phyloP scores from a whole-genome alignment of 2,329 filamentous ascomycete genomes.

The Lomentospora prolificans region DNA sequence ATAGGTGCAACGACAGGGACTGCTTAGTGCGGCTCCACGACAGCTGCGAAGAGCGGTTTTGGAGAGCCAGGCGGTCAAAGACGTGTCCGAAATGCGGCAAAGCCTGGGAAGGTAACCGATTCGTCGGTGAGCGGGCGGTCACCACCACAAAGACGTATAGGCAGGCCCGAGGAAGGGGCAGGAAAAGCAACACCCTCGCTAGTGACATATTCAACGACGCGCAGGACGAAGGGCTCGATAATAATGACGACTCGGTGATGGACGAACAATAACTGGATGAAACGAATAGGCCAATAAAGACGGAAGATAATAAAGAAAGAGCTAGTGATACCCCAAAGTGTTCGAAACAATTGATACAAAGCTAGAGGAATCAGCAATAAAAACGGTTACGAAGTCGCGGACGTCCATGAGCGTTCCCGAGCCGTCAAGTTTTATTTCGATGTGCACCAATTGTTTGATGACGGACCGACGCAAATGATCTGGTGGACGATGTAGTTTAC shows the following conservation, averaged over 20 bases:
- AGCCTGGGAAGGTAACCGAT: constrained; percentile 38
- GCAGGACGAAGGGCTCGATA: constrained; percentile 13
- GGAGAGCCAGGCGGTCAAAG: constrained; percentile 51
- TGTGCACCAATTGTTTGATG: too few relatives aligned
- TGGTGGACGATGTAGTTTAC: too few relatives aligned
- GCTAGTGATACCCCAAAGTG: constrained; percentile 12
- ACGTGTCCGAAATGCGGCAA: constrained; percentile 54
- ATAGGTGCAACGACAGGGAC: constrained; percentile 60
- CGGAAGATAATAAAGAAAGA: constrained; percentile 6
- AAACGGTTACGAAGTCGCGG: too few relatives aligned
- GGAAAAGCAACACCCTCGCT: constrained; percentile 9
- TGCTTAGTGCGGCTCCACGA: constrained; percentile 68
- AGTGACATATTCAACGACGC: constrained; percentile 8
- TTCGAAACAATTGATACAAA: too few relatives aligned
- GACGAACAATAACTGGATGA: background rate
- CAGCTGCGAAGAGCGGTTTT: constrained; percentile 64
- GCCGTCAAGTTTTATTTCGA: too few relatives aligned
- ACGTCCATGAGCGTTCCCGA: too few relatives aligned
- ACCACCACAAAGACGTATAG: constrained; percentile 43
- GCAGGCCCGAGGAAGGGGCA: constrained; percentile 20
- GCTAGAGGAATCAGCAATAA: too few relatives aligned
- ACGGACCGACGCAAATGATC: too few relatives aligned
- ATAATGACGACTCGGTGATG: constrained; percentile 11
- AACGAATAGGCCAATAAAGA: background rate
- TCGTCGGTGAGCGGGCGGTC: constrained; percentile 47